A percentile compares a stretch with the other conserved stretches of the same genome.
Conservation (phyloP, 2,329 filamentous ascomycete genomes). For the Colletotrichum endophyticum region DNA sequence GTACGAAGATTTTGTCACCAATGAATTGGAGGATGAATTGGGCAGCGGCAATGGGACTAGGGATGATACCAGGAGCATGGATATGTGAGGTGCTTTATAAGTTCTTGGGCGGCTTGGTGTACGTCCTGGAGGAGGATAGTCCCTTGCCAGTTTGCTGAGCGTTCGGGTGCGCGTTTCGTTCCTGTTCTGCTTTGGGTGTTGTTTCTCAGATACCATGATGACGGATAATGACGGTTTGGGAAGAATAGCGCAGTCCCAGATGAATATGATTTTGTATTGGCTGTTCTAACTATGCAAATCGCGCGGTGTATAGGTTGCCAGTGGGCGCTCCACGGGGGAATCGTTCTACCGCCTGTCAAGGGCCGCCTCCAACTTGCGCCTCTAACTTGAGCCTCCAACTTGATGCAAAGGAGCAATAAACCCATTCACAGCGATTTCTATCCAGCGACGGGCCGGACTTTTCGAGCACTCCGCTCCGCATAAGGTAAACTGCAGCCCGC, state of each 20-base stretch:
- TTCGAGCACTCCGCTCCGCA: neutral
- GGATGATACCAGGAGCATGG: constrained; percentile 58
- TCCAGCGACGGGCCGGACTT: neutral
- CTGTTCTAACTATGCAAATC: neutral
- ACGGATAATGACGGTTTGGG: constrained; percentile 10
- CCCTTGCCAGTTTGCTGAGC: neutral
- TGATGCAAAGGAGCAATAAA: neutral
- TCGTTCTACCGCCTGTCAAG: neutral
- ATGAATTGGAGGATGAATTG: constrained; percentile 88
- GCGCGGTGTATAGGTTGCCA: neutral
- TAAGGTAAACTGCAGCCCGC: neutral
- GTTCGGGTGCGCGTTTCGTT: neutral
- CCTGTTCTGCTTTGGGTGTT: neutral
- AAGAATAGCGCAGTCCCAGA: neutral
- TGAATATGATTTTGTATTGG: neutral
- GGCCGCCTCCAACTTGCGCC: neutral
- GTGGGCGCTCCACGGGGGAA: neutral
- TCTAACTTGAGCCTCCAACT: neutral
- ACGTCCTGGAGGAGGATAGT: constrained; percentile 3
- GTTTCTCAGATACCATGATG: constrained; percentile 18
- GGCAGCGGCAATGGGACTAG: constrained; percentile 63
- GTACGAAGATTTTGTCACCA: constrained; percentile 91
- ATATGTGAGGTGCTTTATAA: constrained; percentile 38
- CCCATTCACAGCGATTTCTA: neutral
- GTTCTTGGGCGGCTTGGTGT: constrained; percentile 8